Evolutionary conservation across 345 rosid species (phyloP).

Genomic region (Hirschfeldia incana): DNA sequence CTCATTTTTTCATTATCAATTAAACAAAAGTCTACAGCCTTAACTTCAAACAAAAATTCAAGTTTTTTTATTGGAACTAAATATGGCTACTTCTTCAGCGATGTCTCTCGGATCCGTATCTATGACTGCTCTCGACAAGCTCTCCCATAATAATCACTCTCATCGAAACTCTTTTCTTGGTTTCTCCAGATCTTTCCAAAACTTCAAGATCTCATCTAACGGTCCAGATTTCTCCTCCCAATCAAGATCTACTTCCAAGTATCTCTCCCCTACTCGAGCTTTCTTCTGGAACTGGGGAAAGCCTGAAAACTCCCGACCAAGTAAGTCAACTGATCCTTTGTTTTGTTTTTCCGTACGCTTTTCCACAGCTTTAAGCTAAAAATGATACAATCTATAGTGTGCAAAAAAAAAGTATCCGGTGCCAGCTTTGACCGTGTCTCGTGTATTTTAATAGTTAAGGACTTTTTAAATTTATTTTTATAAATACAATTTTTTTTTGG

Average conservation of each 20-base stretch:
- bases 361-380: neutral
- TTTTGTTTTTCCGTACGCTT: neutral
- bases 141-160: slow-evolving; percentile 12
- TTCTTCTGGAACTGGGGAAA: slow-evolving; percentile 42
- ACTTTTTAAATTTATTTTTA: no score
- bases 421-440: no score
- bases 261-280: slow-evolving; percentile 24
- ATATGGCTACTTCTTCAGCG: slow-evolving; percentile 31
- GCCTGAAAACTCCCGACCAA: slow-evolving; percentile 30
- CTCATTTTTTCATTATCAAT: neutral
- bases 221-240: slow-evolving; percentile 33
- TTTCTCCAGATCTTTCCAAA: slow-evolving; percentile 39
- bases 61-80: no score
- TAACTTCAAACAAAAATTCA: no score
- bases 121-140: slow-evolving; percentile 20
- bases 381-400: no score
- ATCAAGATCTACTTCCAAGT: slow-evolving; percentile 30
- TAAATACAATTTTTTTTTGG: no score
- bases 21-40: neutral
- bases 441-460: no score
- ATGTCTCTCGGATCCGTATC: slow-evolving; percentile 29
- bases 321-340: slow-evolving; percentile 25
- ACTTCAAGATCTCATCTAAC: slow-evolving; percentile 33
- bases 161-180: slow-evolving; percentile 27
- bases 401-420: neutral